Percentiles rank a stretch among this genome's conserved stretches.
Evolutionary conservation across 2,329 filamentous ascomycete genomes (phyloP).

Genomic region (Trichoderma gracile): DNA sequence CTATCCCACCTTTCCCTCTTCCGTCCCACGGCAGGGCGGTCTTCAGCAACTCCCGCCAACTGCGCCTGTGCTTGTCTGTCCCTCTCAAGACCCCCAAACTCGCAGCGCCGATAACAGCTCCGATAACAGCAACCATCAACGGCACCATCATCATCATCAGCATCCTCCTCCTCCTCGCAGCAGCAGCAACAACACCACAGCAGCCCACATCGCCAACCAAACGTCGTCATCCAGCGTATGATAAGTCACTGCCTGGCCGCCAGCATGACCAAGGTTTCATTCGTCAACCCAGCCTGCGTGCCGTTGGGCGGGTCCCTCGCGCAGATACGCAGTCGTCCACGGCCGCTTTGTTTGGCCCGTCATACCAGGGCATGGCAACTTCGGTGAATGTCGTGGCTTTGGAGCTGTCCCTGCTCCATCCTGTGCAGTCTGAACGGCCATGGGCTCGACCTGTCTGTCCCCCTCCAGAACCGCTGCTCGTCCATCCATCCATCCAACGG

Average conservation of each 20-base stretch:
- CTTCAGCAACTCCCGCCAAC: too few relatives aligned
- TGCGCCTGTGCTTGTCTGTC: too few relatives aligned
- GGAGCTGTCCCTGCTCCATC: constrained; percentile 15
- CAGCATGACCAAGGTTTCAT: constrained; percentile 22
- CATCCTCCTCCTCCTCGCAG: background rate
- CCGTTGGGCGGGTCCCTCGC: constrained; percentile 22
- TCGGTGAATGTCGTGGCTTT: constrained; percentile 27
- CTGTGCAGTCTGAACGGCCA: constrained; percentile 9
- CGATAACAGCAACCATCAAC: too few relatives aligned
- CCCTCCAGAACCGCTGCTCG: background rate
- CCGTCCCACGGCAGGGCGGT: too few relatives aligned
- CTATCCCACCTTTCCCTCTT: too few relatives aligned
- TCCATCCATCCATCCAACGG: constrained; percentile 17
- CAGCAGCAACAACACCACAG: too few relatives aligned
- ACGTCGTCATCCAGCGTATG: constrained; percentile 1
- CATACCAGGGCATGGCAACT: constrained; percentile 26
- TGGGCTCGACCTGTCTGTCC: constrained; percentile 2
- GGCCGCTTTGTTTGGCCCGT: constrained; percentile 21
- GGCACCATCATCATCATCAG: background rate
- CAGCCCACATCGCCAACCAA: background rate
- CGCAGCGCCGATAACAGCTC: too few relatives aligned
- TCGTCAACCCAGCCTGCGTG: constrained; percentile 21
- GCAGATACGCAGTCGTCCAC: constrained; percentile 19
- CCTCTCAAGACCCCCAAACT: too few relatives aligned
- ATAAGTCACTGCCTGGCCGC: constrained; percentile 18